Conservation (phyloP, 106 monocot species). For the Allium sativum region DNA sequence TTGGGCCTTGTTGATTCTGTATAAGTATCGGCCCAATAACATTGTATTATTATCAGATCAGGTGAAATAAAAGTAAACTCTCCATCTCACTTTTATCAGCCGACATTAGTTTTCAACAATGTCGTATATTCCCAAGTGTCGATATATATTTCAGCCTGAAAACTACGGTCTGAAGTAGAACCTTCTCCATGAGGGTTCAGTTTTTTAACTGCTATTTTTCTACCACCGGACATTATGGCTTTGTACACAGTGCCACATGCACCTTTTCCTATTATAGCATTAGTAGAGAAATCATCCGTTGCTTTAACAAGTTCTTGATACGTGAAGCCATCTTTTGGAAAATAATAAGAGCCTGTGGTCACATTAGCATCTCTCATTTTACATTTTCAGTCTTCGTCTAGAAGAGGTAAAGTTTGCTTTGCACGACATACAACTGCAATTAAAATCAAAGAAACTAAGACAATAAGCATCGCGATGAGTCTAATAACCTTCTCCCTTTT, state of each 20-base stretch:
- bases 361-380: background rate
- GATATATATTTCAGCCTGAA: conserved; percentile 58
- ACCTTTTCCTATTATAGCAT: conserved; percentile 55
- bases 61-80: too few species aligned
- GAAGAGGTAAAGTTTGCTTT: conserved; percentile 15
- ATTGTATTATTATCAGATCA: too few species aligned
- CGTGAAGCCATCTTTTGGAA: conserved; percentile 44
- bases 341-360: conserved; percentile 30
- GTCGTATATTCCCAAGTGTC: conserved; percentile 57
- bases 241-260: conserved; percentile 75
- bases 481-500: conserved; percentile 47
- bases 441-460: conserved; percentile 32
- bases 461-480: conserved; percentile 27
- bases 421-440: conserved; percentile 31
- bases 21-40: too few species aligned
- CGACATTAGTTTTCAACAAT: too few species aligned
- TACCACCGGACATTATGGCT: conserved; percentile 46
- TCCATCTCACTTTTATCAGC: too few species aligned
- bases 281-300: conserved; percentile 51
- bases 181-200: conserved; percentile 48
- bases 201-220: conserved; percentile 58
- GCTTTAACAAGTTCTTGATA: conserved; percentile 64
- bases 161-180: conserved; percentile 50
- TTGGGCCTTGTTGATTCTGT: too few species aligned
- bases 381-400: conserved; percentile 27